phyloP scores from a whole-genome alignment of 176 grass and related monocot species.

The Phoenix dactylifera region DNA sequence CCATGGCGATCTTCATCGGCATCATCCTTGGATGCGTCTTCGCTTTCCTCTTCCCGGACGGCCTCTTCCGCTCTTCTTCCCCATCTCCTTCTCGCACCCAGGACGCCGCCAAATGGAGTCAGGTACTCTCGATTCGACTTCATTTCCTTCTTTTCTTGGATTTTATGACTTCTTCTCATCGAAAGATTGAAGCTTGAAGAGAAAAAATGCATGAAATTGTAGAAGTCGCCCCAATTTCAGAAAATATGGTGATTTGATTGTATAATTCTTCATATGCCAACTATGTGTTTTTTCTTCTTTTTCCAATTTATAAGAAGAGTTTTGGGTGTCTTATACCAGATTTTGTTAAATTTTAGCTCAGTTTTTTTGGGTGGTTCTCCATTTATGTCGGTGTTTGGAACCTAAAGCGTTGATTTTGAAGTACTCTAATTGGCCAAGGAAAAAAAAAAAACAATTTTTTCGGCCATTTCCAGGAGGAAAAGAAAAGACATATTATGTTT shows the following conservation, averaged over 20 bases:
- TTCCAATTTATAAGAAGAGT: too few species aligned
- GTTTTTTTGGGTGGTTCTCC: too few species aligned
- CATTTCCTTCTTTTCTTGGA: background rate
- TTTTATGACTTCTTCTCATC: background rate
- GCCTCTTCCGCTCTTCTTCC: constrained; percentile 37
- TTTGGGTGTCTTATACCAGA: too few species aligned
- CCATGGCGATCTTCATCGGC: constrained; percentile 55
- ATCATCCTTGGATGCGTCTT: constrained; percentile 65
- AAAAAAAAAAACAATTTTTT: too few species aligned
- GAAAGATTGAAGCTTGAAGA: constrained; percentile 9
- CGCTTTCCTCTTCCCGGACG: constrained; percentile 85
- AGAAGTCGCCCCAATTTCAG: background rate
- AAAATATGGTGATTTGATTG: background rate
- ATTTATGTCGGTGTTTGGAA: too few species aligned
- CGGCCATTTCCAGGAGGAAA: too few species aligned
- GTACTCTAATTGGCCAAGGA: too few species aligned
- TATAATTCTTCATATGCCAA: background rate
- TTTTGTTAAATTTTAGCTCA: too few species aligned
- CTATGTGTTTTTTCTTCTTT: too few species aligned
- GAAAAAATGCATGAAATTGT: constrained; percentile 1
- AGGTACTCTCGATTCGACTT: constrained; percentile 19
- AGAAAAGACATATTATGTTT: too few species aligned
- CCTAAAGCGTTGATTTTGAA: too few species aligned
- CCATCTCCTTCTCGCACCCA: constrained; percentile 13
- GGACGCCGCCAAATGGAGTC: constrained; percentile 11